Base-by-base conservation (phyloP, 768 basidiomycete genomes). In the Plicaturopsis crispa region DNA sequence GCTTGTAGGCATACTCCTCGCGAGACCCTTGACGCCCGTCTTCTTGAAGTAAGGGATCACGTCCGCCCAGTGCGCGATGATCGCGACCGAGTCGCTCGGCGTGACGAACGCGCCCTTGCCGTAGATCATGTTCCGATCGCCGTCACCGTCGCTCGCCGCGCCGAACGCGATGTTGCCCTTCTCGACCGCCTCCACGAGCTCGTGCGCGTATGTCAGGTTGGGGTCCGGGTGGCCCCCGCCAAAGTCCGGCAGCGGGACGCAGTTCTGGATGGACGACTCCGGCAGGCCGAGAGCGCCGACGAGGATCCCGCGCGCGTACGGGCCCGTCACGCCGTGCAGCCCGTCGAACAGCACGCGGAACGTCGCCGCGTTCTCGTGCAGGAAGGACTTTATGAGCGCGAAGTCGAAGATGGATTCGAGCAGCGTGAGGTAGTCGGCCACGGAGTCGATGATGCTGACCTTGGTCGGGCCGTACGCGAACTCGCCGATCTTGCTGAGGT, bases 111-210 rank as follows among this genome's bases (percentile, higher is more conserved):
- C 96, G 44, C 86, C 84, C 59, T 86, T 84, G 50, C 96, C 96
- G 61, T 99, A 99, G 56, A 99, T 98, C 96, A 99, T 98, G 71
- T 99, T 98, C 46, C 96, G 68, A 60, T 98, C 96, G 28, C 96
- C 94, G 50, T 98, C 96, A 20, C 96, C 96, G 56, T 99, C 96
- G 45, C 83, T 87, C 6, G 96, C 96, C 22, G 96, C 96, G 39
- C 96, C 96, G 51, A 99, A 98, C 31, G 76, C 72, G 48, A 98
- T 92, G 41, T 78, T 69, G 28, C 84, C 70, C 55, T 71, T 69
- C 66, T 99, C 96, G 31, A 99, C 96, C 13, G 69, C 82, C 43
- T 93, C 86, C 24, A 99, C 96, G 36, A 99, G 83, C 11, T 79
- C 70, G 63, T 92, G 89, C 2, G 96, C 96, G 61, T 98, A 99